Percentiles rank a stretch among this genome's conserved stretches.
phyloP scores from a whole-genome alignment of 2,329 filamentous ascomycete genomes.

The Whalleya microplaca region DNA sequence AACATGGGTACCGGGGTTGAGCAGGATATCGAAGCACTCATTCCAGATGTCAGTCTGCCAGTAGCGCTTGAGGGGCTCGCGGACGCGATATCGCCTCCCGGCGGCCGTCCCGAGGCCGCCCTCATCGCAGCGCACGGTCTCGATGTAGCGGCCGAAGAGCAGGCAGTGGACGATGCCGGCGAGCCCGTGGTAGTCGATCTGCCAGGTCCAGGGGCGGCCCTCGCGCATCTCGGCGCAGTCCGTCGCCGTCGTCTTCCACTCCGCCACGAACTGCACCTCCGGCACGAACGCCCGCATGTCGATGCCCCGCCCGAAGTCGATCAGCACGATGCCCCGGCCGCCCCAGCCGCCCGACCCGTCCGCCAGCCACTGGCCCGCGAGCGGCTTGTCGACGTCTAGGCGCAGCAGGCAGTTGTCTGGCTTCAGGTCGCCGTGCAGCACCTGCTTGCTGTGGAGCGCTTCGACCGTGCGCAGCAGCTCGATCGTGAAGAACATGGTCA shows the following conservation, averaged over 20 bases:
- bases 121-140: slow-evolving; percentile 65
- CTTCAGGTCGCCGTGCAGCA: slow-evolving; percentile 94
- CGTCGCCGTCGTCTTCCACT: slow-evolving; percentile 86
- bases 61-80: slow-evolving; percentile 87
- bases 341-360: slow-evolving; percentile 80
- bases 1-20: slow-evolving; percentile 77
- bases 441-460: slow-evolving; percentile 74
- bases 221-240: slow-evolving; percentile 98
- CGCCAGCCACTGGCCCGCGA: slow-evolving; percentile 68
- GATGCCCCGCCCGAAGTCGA: slow-evolving; percentile 93
- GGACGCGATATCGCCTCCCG: slow-evolving; percentile 75
- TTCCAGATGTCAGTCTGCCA: slow-evolving; percentile 95
- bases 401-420: slow-evolving; percentile 93
- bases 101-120: slow-evolving; percentile 58
- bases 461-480: slow-evolving; percentile 91
- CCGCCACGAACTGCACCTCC: slow-evolving; percentile 85
- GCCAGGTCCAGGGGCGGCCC: slow-evolving; percentile 92
- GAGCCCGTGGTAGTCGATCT: slow-evolving; percentile 94
- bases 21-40: slow-evolving; percentile 78
- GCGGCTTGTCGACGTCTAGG: slow-evolving; percentile 53
- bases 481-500: slow-evolving; percentile 94
- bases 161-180: slow-evolving; percentile 87
- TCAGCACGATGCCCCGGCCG: slow-evolving; percentile 78
- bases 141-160: slow-evolving; percentile 93
- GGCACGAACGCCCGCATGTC: slow-evolving; percentile 85